A percentile compares a stretch with the other conserved stretches of the same genome.
Evolutionary conservation across 768 basidiomycete genomes (phyloP).

Genomic region (Suillus hirtellus): DNA sequence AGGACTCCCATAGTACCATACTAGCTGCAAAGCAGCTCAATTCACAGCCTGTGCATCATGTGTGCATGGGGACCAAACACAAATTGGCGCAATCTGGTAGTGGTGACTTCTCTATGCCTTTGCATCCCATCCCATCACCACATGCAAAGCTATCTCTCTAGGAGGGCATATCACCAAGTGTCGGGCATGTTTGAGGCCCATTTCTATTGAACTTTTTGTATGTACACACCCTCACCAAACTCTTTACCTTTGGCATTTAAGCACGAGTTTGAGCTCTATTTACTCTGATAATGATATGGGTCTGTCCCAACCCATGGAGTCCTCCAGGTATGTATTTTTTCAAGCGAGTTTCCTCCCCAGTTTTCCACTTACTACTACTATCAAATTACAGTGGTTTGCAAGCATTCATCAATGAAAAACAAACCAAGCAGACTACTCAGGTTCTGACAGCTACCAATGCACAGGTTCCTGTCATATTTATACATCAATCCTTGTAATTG

Average conservation of each 20-base stretch:
- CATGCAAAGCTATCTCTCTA: constrained; percentile 60
- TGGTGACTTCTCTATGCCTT: constrained; percentile 51
- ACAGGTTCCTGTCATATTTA: no score
- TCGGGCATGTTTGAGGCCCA: constrained; percentile 68
- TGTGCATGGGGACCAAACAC: constrained; percentile 61
- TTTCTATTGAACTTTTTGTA: constrained; percentile 67
- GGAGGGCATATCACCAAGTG: constrained; percentile 77
- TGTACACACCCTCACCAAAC: constrained; percentile 48
- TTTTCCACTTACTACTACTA: no score
- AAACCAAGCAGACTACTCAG: no score
- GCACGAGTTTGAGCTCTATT: constrained; percentile 60
- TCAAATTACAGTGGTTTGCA: no score
- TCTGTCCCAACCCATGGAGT: constrained; percentile 29
- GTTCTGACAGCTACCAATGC: no score
- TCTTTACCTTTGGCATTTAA: constrained; percentile 49
- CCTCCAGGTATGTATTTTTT: constrained; percentile 22
- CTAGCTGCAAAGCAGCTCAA: constrained; percentile 38
- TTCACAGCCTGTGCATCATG: constrained; percentile 19
- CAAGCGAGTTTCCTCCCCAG: no score
- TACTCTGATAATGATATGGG: constrained; percentile 42
- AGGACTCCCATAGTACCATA: constrained; percentile 46
- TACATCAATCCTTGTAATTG: not conserved
- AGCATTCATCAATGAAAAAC: no score
- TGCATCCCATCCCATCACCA: constrained; percentile 39
- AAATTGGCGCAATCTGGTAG: constrained; percentile 46